Evolutionary conservation across 2,329 filamentous ascomycete genomes (phyloP), one percentile per base, ranked within the genome.

Genomic region (Cordyceps tenuipes): DNA sequence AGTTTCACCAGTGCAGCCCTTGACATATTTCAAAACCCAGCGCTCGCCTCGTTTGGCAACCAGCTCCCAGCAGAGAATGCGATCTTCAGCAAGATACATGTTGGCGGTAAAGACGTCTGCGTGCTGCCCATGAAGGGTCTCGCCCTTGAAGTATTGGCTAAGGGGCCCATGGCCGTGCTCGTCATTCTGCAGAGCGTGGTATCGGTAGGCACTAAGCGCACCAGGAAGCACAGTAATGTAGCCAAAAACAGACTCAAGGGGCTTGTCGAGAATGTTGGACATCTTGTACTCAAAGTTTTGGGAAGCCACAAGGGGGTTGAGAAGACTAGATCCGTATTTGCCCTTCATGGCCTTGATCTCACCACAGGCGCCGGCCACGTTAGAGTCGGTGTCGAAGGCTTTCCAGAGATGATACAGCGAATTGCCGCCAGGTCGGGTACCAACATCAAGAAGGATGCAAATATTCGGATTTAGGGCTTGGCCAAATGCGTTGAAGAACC

Each of bases 281-380:
- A 99, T 97, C 75, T 99, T 99, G 79, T 99, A 99, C 77, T 99
- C 94, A 66, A 99, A 99, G 72, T 99, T 99, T 69, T 99, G 94
- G 50, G 91, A 96, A 0, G 94, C 94, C 17, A 99, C 93, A 6
- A 99, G 80, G 0, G 94, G 94, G 68, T 99, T 99, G 50, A 99
- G 78, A 17, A 99, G 80, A 63, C 93, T 91, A 5, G 85, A 78
- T 69, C 91, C 92, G 26, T 83, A 86, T 65, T 87, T 90, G 8
- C 94, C 94, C 72, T 97, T 96, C 76, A 96, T 96, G 0, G 94
- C 94, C 71, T 93, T 96, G 74, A 99, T 99, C 73, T 99, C 94
- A 65, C 94, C 94, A 64, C 94, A 97, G 29, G 94, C 94, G 53
- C 94, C 95, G 0, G 93, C 94, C 29, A 99, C 94, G 66, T 93